Percentiles rank a stretch among this genome's conserved stretches.
Conservation (phyloP, 2,329 filamentous ascomycete genomes). For the Cadophora sp. region DNA sequence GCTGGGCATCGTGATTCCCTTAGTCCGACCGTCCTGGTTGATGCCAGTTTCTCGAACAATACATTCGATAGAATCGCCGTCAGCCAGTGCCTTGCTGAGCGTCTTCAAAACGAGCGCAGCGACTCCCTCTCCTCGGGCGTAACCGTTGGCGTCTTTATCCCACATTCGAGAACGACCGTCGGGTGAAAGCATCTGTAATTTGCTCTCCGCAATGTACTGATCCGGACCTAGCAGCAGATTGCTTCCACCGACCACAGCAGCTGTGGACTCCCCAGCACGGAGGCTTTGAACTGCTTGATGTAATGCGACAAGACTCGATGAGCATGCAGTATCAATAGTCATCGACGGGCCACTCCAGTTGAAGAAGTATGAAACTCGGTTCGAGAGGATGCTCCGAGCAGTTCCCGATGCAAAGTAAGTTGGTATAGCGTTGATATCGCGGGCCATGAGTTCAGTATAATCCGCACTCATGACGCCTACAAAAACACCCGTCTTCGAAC, state of each 20-base stretch:
- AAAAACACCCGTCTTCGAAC: conserved; percentile 48
- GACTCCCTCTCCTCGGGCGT: conserved; percentile 65
- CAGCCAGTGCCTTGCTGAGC: conserved; percentile 60
- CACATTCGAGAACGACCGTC: conserved; percentile 50
- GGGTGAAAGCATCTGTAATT: conserved; percentile 13
- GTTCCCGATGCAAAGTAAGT: conserved; percentile 36
- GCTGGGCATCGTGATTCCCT: conserved; percentile 61
- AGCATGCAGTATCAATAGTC: conserved; percentile 65
- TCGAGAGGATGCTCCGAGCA: conserved; percentile 52
- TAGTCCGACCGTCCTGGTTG: conserved; percentile 57
- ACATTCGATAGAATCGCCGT: conserved; percentile 63
- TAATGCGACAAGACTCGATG: conserved; percentile 58
- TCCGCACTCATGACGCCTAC: conserved; percentile 37
- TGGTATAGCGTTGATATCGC: neutral
- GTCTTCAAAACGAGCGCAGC: conserved; percentile 64
- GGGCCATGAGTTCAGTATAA: neutral
- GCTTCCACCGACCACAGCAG: conserved; percentile 51
- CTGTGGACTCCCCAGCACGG: conserved; percentile 49
- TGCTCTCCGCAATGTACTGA: neutral
- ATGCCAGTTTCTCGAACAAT: conserved; percentile 54
- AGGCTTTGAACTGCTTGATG: conserved; percentile 59
- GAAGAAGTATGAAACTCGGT: conserved; percentile 60
- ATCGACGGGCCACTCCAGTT: conserved; percentile 56
- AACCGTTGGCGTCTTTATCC: conserved; percentile 65
- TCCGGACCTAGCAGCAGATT: neutral